These are phyloP conservation scores for Xylariaceae sp. DNA, from an alignment of 2,329 filamentous ascomycete genomes.

Conservation along the genomic window DNA sequence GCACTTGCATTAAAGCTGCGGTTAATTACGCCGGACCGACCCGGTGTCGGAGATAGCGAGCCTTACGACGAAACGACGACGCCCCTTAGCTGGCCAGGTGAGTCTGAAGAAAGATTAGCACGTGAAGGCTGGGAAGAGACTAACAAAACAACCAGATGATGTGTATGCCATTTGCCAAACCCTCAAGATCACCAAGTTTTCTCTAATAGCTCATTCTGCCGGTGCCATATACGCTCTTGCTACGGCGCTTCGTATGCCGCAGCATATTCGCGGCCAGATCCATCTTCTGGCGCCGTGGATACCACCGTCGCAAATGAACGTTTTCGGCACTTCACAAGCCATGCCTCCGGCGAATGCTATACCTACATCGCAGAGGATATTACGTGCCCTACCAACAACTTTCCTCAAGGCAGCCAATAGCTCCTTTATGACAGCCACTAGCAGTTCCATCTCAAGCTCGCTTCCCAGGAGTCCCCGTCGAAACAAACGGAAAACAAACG, in stretches of 20 bases:
- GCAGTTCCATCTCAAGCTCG: conserved; percentile 74
- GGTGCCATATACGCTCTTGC: conserved; percentile 97
- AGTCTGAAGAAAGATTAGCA: conserved; percentile 28
- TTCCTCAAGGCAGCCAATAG: conserved; percentile 93
- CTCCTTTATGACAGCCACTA: conserved; percentile 89
- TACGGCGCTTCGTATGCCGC: conserved; percentile 90
- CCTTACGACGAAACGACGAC: conserved; percentile 78
- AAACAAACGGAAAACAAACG: conserved; percentile 49
- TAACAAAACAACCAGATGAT: conserved; percentile 51
- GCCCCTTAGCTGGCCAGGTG: conserved; percentile 90
- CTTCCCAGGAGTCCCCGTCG: conserved; percentile 62
- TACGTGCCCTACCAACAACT: conserved; percentile 82
- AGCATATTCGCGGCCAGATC: conserved; percentile 89
- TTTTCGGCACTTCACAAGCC: conserved; percentile 66
- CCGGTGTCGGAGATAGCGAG: conserved; percentile 89
- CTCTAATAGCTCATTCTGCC: conserved; percentile 89
- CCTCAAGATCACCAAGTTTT: conserved; percentile 91
- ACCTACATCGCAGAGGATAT: conserved; percentile 84
- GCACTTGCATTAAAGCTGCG: conserved; percentile 82
- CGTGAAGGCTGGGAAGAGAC: conserved; percentile 7
- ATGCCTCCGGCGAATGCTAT: conserved; percentile 78
- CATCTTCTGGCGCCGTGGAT: conserved; percentile 97
- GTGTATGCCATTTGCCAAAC: conserved; percentile 90
- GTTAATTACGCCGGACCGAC: conserved; percentile 88
- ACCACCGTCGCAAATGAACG: conserved; percentile 85